A percentile compares a stretch with the other conserved stretches of the same genome.
phyloP scores from a whole-genome alignment of 2,329 filamentous ascomycete genomes.

The Teratosphaeria epicoccoides region DNA sequence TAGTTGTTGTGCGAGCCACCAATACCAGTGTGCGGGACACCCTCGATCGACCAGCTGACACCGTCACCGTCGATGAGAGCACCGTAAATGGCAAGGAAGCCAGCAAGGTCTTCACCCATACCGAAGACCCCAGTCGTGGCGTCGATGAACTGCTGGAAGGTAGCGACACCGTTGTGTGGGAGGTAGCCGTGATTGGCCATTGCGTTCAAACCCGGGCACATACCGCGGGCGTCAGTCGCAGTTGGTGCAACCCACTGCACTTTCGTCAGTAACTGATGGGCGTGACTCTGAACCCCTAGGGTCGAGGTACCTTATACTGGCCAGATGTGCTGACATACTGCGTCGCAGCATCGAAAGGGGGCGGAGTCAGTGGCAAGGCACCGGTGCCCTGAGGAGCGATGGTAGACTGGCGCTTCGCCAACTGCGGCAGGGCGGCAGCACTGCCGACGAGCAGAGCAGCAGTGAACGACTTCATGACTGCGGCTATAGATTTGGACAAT shows the following conservation, averaged over 20 bases:
- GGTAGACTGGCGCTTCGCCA: constrained; percentile 6
- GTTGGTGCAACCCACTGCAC: constrained; percentile 20
- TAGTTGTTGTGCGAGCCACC: constrained; percentile 25
- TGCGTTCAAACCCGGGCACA: constrained; percentile 26
- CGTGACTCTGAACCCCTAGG: neutral
- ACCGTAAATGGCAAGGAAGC: constrained; percentile 25
- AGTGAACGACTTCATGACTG: constrained; percentile 5
- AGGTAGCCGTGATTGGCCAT: constrained; percentile 26
- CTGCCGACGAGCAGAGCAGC: constrained; percentile 3
- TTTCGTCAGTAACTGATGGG: neutral
- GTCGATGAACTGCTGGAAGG: constrained; percentile 25
- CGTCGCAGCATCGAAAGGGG: constrained; percentile 22
- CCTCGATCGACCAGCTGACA: constrained; percentile 21
- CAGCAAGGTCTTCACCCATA: constrained; percentile 22
- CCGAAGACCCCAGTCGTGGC: constrained; percentile 20
- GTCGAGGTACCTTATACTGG: constrained; percentile 9
- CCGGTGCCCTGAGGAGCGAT: constrained; percentile 16
- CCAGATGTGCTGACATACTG: constrained; percentile 23
- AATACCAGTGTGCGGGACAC: constrained; percentile 16
- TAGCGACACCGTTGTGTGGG: constrained; percentile 25
- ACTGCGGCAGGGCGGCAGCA: constrained; percentile 7
- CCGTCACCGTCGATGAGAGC: constrained; percentile 24
- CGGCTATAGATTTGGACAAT: neutral
- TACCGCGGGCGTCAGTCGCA: constrained; percentile 20
- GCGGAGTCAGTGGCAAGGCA: constrained; percentile 17